phyloP scores from a whole-genome alignment of 1,139 yeast genomes.

The Casaregolazyma lundiana region DNA sequence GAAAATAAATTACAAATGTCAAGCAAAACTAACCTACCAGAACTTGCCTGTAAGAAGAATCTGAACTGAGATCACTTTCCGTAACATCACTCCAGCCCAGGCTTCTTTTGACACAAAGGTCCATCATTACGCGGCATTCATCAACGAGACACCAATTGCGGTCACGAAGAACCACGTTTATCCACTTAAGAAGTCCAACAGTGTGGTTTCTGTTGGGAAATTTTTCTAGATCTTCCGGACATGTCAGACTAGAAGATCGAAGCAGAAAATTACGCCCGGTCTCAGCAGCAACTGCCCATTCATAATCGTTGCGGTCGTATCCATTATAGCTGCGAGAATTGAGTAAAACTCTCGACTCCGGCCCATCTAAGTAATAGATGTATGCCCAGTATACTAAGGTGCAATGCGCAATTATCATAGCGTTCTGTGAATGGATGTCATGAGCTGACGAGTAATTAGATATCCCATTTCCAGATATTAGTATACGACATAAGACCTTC shows the following conservation, averaged over 20 bases:
- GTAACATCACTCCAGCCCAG: constrained; percentile 21
- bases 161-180: constrained; percentile 20
- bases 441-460: constrained; percentile 41
- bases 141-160: constrained; percentile 21
- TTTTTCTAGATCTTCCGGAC: constrained; percentile 14
- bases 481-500: constrained; percentile 13
- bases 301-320: constrained; percentile 11
- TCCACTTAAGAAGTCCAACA: constrained; percentile 21
- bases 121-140: constrained; percentile 20
- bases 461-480: constrained; percentile 10
- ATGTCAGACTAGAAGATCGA: constrained; percentile 10
- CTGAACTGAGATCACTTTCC: constrained; percentile 13
- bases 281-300: constrained; percentile 19
- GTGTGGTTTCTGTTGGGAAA: constrained; percentile 16
- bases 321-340: constrained; percentile 10
- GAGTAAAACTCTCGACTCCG: constrained; percentile 40
- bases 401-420: constrained; percentile 49
- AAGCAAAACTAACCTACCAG: constrained; percentile 16
- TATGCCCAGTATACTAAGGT: constrained; percentile 54
- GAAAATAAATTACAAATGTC: no score
- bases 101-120: constrained; percentile 24
- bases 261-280: constrained; percentile 16
- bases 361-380: constrained; percentile 48
- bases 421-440: constrained; percentile 50
- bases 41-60: constrained; percentile 12